Evolutionary conservation across 2,329 filamentous ascomycete species (phyloP), one percentile per base, ranked within the genome.

Genomic region (Monosporascus sp.): DNA sequence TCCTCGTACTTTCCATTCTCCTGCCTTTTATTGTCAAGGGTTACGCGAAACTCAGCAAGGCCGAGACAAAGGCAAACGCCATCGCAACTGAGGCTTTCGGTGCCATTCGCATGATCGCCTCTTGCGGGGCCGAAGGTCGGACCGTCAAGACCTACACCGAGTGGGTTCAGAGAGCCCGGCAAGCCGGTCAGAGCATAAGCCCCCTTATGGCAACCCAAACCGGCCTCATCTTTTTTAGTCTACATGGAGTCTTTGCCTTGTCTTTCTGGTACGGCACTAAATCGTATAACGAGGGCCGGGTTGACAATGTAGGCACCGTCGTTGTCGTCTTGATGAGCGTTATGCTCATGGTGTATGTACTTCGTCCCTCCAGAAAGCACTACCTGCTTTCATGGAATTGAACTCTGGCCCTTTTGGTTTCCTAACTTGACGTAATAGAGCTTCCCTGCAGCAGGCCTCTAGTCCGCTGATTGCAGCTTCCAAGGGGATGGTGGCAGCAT

Each of bases 231-330:
- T 80, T 79, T 64, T 81, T 82, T 38, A 72, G 72, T 5, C 60
- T 77, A 0, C 80, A 76, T 53, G 65, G 68, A 3, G 72, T 75
- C 1, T 83, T 83, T 57, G 76, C 74, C 1, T 67, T 85, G n/a
- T 71, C 76, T 8, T 86, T 86, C 55, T 85, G 81, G 81, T 84
- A 78, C 58, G 82, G 82, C 2, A 75, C 76, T 50, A 77, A 74
- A 57, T 72, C 76, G 0, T 75, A 69, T 49, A 54, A 72, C 2
- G 69, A 76, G 8, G 72, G 73, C 1, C 67, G 71, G 18, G 63
- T 85, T 43, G 60, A 70, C 11, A 73, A 70, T 52, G 70, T 81
- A 17, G 74, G 78, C 44, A 76, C 74, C 7, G 75, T 86, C 49
- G 68, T 83, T 35, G 72, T 81, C 18, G 77, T 31, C 4, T 11